These are phyloP conservation scores for Gautieria morchelliformis DNA, from an alignment of 768 basidiomycete genomes.

Conservation along the genomic window DNA sequence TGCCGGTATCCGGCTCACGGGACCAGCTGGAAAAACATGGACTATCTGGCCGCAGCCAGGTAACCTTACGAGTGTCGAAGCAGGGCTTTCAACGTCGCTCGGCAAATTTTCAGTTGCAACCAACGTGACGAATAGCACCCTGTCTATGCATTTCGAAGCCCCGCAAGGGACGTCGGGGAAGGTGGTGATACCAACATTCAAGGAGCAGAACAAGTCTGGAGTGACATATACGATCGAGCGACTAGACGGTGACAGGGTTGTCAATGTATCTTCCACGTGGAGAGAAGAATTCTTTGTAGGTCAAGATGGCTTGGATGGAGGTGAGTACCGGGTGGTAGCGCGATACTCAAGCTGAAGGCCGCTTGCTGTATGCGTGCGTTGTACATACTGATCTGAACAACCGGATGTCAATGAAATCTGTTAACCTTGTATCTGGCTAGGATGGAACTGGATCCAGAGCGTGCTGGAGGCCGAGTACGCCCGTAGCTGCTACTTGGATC, in stretches of 20 bases:
- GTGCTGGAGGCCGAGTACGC: too few relatives aligned
- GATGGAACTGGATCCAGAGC: too few relatives aligned
- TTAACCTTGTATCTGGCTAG: too few relatives aligned
- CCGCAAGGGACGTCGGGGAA: not conserved
- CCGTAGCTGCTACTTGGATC: too few relatives aligned
- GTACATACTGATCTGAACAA: not conserved
- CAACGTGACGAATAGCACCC: not conserved
- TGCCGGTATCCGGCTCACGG: conserved; percentile 1
- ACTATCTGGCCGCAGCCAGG: conserved; percentile 1
- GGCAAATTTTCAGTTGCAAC: not conserved
- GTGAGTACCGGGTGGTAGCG: not conserved
- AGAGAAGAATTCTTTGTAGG: not conserved
- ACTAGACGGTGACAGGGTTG: not conserved
- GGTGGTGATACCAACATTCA: conserved; percentile 3
- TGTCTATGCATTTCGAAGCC: conserved; percentile 2
- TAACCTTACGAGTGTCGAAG: not conserved
- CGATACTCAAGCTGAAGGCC: not conserved
- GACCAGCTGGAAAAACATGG: conserved; percentile 1
- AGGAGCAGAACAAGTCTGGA: not conserved
- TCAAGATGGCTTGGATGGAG: conserved; percentile 5
- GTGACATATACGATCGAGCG: not conserved
- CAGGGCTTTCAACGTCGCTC: not conserved
- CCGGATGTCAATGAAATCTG: too few relatives aligned
- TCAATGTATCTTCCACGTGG: not conserved
- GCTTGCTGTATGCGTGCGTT: not conserved